These are phyloP conservation scores for Whalleya microplaca DNA, from an alignment of 2,329 filamentous ascomycete species.

Conservation along the genomic window DNA sequence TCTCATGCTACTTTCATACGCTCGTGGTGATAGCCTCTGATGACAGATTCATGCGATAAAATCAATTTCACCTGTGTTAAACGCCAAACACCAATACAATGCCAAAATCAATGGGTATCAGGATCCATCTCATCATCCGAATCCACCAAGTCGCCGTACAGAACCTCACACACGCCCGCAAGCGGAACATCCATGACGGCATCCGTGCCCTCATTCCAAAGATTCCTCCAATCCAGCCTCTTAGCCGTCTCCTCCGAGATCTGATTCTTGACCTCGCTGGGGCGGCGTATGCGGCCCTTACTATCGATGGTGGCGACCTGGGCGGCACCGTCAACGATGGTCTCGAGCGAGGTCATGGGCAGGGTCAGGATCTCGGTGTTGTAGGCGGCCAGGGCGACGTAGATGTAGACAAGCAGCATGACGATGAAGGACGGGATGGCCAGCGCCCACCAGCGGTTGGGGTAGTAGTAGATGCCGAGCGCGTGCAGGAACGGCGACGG, in stretches of 20 bases:
- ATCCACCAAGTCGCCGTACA: conserved; percentile 68
- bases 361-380: conserved; percentile 89
- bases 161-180: conserved; percentile 89
- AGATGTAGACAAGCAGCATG: conserved; percentile 88
- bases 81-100: not conserved
- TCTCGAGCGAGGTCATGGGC: conserved; percentile 78
- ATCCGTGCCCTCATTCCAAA: conserved; percentile 94
- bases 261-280: conserved; percentile 42
- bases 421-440: conserved; percentile 91
- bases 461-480: conserved; percentile 94
- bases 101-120: conserved; percentile 13
- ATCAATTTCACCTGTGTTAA: not conserved
- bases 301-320: conserved; percentile 82
- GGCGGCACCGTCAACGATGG: conserved; percentile 87
- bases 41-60: not conserved
- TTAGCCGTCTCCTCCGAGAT: conserved; percentile 37
- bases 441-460: conserved; percentile 96
- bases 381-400: conserved; percentile 87
- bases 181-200: conserved; percentile 97
- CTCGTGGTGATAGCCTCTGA: too few species aligned
- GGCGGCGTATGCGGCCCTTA: conserved; percentile 56
- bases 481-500: conserved; percentile 90
- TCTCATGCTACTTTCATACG: too few species aligned
- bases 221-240: conserved; percentile 70
- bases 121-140: conserved; percentile 24